phyloP scores from a whole-genome alignment of 2,329 filamentous ascomycete species.

The Rhynchosporium agropyri region DNA sequence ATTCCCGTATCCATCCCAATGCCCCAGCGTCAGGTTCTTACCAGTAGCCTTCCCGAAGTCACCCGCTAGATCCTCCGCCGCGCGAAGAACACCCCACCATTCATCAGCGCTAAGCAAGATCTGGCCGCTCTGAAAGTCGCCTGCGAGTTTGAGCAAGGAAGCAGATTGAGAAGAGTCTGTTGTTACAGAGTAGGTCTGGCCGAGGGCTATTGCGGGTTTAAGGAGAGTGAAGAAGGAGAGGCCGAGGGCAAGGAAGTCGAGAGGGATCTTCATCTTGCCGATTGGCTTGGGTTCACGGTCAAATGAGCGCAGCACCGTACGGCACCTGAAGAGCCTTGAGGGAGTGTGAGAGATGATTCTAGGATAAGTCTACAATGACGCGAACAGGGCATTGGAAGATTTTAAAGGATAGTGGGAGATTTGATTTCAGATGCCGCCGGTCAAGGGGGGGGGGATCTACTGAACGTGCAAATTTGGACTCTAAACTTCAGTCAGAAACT shows the following conservation, averaged over 20 bases:
- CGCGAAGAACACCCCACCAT: constrained; percentile 69
- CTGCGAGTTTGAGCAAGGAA: constrained; percentile 34
- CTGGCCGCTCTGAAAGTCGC: constrained; percentile 41
- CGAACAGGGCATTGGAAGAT: no score
- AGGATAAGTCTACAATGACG: no score
- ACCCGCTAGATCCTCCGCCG: constrained; percentile 65
- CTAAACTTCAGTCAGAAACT: no score
- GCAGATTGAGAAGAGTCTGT: constrained; percentile 44
- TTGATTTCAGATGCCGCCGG: no score
- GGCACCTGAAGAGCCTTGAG: no score
- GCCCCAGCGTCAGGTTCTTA: constrained; percentile 56
- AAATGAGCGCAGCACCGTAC: no score
- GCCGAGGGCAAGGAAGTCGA: constrained; percentile 31
- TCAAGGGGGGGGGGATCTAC: no score
- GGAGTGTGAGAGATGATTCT: no score
- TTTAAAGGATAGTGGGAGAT: no score
- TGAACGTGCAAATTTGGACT: no score
- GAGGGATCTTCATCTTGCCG: constrained; percentile 27
- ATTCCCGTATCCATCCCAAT: constrained; percentile 27
- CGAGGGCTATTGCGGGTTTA: constrained; percentile 43
- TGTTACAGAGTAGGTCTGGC: constrained; percentile 48
- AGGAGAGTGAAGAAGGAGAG: constrained; percentile 33
- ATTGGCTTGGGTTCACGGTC: neutral
- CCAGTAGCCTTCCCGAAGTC: constrained; percentile 75
- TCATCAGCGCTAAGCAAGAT: constrained; percentile 61